Evolutionary conservation across 768 basidiomycete genomes (phyloP), one percentile per base, ranked within the genome.

Genomic region (Suillus bovinus): DNA sequence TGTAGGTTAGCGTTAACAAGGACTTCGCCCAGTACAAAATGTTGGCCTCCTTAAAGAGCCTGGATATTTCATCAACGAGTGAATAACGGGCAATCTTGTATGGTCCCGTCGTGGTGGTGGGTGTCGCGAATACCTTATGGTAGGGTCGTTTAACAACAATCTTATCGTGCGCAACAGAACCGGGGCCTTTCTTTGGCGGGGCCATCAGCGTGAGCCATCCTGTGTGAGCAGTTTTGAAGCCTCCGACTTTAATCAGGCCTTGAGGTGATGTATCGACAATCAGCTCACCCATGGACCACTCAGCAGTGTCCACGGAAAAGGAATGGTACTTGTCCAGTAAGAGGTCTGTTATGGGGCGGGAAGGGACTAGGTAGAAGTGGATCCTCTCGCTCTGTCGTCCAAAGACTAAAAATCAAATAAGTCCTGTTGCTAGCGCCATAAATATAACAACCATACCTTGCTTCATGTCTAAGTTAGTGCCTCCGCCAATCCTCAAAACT

Each of bases 21-120:
- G 61, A 44, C 27, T 64, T 62, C 2, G 63, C 66, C 66, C 66
- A 67, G 24, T 61, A 66, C 13, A 64, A 50, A 24, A 62, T 7
- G 16, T 66, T 66, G 0, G 59, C 65, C 57, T 66, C 65, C 36
- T 33, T n/a, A 9, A 34, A 62, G 27, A 65, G 61, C 24, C 36
- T 60, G 9, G 59, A 36, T 13, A 39, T 6, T 20, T 65, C 58
- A 2, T 62, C 54, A 24, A 22, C n/a, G 10, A 44, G 42, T 44
- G 42, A 44, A 44, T 44, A 44, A 44, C n/a, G 42, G n/a, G 42
- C n/a, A 44, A 44, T 22, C 44, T 44, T 44, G 44, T 44, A 44
- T 44, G 44, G 44, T 22, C 44, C 44, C 2, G n/a, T 44, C 4
- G 44, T 22, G n/a, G 44, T 6, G 5, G 44, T 44, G 11, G 44